Conservation (phyloP, 2,329 filamentous ascomycete species). For the Malbranchea zuffiana region DNA sequence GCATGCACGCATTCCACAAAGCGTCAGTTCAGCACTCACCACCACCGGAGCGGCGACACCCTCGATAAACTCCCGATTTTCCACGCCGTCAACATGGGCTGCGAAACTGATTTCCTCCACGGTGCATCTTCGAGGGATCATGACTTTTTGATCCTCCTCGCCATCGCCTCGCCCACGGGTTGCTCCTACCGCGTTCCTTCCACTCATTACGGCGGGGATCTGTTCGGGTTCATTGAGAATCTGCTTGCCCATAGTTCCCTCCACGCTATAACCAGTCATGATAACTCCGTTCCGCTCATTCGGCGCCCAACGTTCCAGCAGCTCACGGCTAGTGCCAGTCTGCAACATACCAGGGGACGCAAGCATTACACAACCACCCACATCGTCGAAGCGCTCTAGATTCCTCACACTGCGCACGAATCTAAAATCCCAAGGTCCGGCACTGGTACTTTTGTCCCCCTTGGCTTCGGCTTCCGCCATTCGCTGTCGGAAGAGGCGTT, state of each 20-base stretch:
- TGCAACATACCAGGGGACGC: slow-evolving; percentile 97
- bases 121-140: slow-evolving; percentile 85
- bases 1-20: slow-evolving; percentile 1
- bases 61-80: slow-evolving; percentile 95
- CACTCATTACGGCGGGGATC: slow-evolving; percentile 86
- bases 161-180: slow-evolving; percentile 50
- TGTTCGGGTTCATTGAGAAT: slow-evolving; percentile 91
- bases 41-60: slow-evolving; percentile 86
- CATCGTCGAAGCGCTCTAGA: slow-evolving; percentile 89
- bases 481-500: slow-evolving; percentile 79
- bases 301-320: slow-evolving; percentile 91
- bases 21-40: slow-evolving; percentile 46
- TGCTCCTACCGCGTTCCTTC: slow-evolving; percentile 44
- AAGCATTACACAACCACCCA: slow-evolving; percentile 92
- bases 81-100: slow-evolving; percentile 88
- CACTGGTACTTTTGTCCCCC: slow-evolving; percentile 58
- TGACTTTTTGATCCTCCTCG: slow-evolving; percentile 68
- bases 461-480: slow-evolving; percentile 82
- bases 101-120: slow-evolving; percentile 93
- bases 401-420: slow-evolving; percentile 87
- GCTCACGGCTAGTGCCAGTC: slow-evolving; percentile 83
- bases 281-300: slow-evolving; percentile 96
- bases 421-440: slow-evolving; percentile 89
- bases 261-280: slow-evolving; percentile 96
- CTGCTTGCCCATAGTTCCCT: slow-evolving; percentile 95